phyloP scores from a whole-genome alignment of 768 basidiomycete species.

The Calocera viscosa region DNA sequence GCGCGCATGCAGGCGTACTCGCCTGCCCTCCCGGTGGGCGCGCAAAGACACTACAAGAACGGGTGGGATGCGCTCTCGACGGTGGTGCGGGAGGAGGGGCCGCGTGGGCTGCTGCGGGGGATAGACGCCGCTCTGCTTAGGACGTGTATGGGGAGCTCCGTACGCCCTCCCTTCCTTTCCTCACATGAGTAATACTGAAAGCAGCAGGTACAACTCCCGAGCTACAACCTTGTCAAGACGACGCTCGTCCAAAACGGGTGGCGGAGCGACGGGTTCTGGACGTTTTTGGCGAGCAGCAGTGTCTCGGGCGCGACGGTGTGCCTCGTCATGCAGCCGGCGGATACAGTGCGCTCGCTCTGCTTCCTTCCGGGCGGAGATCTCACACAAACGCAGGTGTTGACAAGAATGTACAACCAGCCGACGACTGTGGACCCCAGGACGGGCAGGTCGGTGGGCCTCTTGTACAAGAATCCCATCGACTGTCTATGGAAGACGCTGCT shows the following conservation, averaged over 20 bases:
- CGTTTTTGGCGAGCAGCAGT: constrained; percentile 76
- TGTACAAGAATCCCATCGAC: constrained; percentile 88
- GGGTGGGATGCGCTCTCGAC: constrained; percentile 69
- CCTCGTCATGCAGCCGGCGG: constrained; percentile 87
- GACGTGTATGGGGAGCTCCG: constrained; percentile 90
- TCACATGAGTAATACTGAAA: constrained; percentile 9
- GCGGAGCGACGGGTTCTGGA: constrained; percentile 66
- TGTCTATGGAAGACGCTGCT: constrained; percentile 94
- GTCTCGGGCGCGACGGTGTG: constrained; percentile 87
- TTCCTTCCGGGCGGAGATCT: constrained; percentile 6
- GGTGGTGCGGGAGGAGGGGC: constrained; percentile 65
- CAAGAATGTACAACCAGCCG: constrained; percentile 93
- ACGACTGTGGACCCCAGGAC: constrained; percentile 50
- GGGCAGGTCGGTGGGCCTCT: constrained; percentile 56
- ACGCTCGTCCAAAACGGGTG: constrained; percentile 57
- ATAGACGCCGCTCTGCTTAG: constrained; percentile 87
- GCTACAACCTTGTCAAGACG: constrained; percentile 87
- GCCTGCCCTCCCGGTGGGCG: constrained; percentile 82
- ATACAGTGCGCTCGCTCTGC: constrained; percentile 47
- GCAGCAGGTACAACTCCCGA: constrained; percentile 80
- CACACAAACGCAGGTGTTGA: constrained; percentile 64
- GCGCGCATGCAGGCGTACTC: constrained; percentile 99
- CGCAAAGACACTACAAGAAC: constrained; percentile 83
- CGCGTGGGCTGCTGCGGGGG: constrained; percentile 73
- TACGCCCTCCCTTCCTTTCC: constrained; percentile 21